phyloP scores from a whole-genome alignment of 2,329 filamentous ascomycete species.

The Ceratocystis smalleyi region DNA sequence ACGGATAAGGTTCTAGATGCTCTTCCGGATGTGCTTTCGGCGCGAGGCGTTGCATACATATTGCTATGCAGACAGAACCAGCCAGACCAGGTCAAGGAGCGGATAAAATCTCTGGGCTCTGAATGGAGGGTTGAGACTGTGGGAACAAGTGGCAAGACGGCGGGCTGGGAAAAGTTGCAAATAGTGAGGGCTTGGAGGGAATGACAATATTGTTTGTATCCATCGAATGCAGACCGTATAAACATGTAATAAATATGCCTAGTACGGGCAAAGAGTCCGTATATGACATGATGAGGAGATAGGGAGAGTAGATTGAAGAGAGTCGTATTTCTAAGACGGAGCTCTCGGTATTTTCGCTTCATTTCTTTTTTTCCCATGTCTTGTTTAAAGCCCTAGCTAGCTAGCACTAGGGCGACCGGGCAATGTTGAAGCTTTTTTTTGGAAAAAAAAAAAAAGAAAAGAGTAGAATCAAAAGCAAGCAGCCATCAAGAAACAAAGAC shows the following conservation, averaged over 20 bases:
- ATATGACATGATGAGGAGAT: not conserved
- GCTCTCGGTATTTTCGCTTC: constrained; percentile 22
- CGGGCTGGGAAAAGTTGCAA: constrained; percentile 87
- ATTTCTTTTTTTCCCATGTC: constrained; percentile 23
- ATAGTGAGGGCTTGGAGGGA: constrained; percentile 72
- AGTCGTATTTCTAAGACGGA: constrained; percentile 7
- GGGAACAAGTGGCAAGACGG: constrained; percentile 67
- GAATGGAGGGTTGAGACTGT: constrained; percentile 65
- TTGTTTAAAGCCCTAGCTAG: constrained; percentile 21
- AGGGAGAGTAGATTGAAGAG: not conserved
- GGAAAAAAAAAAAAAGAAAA: not conserved
- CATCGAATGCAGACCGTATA: not conserved
- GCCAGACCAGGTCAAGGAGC: constrained; percentile 55
- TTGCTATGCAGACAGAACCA: constrained; percentile 82
- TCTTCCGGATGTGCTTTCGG: constrained; percentile 48
- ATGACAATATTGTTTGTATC: not conserved
- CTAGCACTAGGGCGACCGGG: constrained; percentile 9
- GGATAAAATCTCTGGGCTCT: constrained; percentile 37
- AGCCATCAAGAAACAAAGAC: constrained; percentile 4
- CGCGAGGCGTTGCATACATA: constrained; percentile 69
- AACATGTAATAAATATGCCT: not conserved
- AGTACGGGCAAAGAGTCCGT: not conserved
- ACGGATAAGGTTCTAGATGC: constrained; percentile 62
- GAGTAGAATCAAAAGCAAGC: not conserved
- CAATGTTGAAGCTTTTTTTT: constrained; percentile 3